Conservation (phyloP, 2,329 filamentous ascomycete genomes). For the Neofusicoccum ribis region DNA sequence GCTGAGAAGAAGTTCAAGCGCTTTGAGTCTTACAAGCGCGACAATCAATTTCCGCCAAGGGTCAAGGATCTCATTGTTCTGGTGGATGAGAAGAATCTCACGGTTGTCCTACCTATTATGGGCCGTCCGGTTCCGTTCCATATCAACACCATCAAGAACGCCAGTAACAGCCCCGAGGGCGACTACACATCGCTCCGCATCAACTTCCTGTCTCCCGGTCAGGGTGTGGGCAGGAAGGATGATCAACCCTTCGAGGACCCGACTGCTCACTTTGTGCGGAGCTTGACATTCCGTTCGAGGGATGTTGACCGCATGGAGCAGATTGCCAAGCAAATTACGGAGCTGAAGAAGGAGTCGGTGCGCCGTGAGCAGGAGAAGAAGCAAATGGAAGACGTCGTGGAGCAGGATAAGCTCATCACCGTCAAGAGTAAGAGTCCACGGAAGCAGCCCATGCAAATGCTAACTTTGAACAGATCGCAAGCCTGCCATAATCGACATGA, state of each 20-base stretch:
- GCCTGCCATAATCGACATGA: conserved; percentile 85
- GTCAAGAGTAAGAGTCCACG: conserved; percentile 73
- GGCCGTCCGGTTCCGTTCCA: conserved; percentile 96
- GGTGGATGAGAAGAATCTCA: conserved; percentile 86
- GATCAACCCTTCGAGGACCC: conserved; percentile 98
- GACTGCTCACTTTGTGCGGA: conserved; percentile 91
- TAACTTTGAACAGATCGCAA: conserved; percentile 68
- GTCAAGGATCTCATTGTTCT: conserved; percentile 86
- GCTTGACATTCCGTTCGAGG: conserved; percentile 89
- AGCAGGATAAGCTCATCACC: conserved; percentile 95
- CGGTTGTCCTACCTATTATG: conserved; percentile 94
- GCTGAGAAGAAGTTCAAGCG: conserved; percentile 98
- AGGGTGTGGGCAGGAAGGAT: conserved; percentile 95
- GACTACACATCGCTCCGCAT: conserved; percentile 93
- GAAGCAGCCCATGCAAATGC: neutral
- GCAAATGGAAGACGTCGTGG: conserved; percentile 98
- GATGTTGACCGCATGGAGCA: conserved; percentile 87
- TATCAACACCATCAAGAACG: conserved; percentile 98
- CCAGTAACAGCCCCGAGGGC: conserved; percentile 94
- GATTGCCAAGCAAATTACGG: conserved; percentile 89
- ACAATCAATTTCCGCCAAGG: conserved; percentile 84
- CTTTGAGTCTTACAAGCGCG: conserved; percentile 98
- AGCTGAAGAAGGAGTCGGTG: conserved; percentile 88
- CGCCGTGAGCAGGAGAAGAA: conserved; percentile 98
- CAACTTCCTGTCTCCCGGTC: conserved; percentile 95